Evolutionary conservation across 2,329 filamentous ascomycete genomes (phyloP).

Genomic region (Fusarium sp.): DNA sequence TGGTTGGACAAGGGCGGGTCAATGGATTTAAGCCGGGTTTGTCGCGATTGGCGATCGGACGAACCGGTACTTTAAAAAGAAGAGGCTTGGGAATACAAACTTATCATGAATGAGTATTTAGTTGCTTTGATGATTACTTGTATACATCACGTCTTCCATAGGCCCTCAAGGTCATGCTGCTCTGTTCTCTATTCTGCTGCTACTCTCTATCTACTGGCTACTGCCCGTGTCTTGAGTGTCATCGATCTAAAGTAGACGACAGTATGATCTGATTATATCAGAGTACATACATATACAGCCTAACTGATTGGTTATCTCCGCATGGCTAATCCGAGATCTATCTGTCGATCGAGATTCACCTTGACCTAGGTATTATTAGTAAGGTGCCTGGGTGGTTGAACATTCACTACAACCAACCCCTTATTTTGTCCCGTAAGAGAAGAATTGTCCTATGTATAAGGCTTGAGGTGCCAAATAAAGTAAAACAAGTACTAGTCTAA

Average conservation of each 20-base stretch:
- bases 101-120: not conserved
- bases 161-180: not conserved
- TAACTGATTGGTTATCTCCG: not conserved
- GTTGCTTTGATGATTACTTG: rapidly evolving
- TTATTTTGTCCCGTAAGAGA: too few species aligned
- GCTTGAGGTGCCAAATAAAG: too few species aligned
- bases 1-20: conserved; percentile 3
- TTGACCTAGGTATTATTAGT: not conserved
- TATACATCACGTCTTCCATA: not conserved
- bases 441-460: too few species aligned
- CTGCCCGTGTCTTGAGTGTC: conserved; percentile 6
- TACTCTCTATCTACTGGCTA: not conserved
- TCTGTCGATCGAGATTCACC: conserved; percentile 1
- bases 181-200: not conserved
- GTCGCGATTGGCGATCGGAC: conserved; percentile 32
- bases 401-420: not conserved
- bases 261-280: not conserved
- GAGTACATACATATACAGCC: not conserved
- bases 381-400: not conserved
- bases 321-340: not conserved
- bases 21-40: conserved; percentile 19
- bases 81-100: not conserved
- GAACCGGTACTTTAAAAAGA: conserved; percentile 22
- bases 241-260: not conserved
- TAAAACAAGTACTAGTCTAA: too few species aligned